Evolutionary conservation across 257 asterid genomes (phyloP).

Genomic region (Solanum clarkiae): DNA sequence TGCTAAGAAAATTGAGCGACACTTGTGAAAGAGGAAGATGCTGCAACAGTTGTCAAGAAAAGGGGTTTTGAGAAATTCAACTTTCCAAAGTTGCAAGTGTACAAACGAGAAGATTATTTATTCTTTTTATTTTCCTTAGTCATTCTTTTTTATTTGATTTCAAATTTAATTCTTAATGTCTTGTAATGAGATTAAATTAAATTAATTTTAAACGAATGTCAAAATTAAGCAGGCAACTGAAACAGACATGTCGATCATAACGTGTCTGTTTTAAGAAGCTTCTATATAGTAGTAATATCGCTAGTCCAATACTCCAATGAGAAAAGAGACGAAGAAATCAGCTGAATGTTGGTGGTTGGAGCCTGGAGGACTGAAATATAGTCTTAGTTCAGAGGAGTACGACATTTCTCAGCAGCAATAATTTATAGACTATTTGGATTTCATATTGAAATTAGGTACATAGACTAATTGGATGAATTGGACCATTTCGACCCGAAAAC

Average conservation of each 20-base stretch:
- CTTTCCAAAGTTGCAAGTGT: neutral
- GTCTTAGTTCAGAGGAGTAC: neutral
- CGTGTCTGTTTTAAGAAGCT: too few species aligned
- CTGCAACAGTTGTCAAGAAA: neutral
- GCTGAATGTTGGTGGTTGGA: neutral
- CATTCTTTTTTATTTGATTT: too few species aligned
- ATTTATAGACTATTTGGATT: neutral
- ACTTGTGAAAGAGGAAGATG: neutral
- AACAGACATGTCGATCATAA: too few species aligned
- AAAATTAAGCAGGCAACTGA: too few species aligned
- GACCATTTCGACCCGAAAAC: neutral
- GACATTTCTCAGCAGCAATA: neutral
- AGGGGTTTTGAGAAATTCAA: neutral
- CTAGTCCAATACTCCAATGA: neutral
- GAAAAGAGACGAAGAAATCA: neutral
- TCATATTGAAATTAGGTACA: too few species aligned
- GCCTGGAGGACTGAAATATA: neutral
- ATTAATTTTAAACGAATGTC: too few species aligned
- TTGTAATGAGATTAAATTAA: too few species aligned
- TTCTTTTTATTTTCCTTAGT: too few species aligned
- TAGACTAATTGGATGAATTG: neutral
- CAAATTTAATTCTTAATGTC: too few species aligned
- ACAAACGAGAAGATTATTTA: too few species aligned
- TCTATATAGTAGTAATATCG: too few species aligned
- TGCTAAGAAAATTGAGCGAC: neutral